Percentiles rank a stretch among this genome's conserved stretches.
These are phyloP conservation scores for Oryza punctata DNA, from an alignment of 176 grass and related monocot species.

Conservation along the genomic window DNA sequence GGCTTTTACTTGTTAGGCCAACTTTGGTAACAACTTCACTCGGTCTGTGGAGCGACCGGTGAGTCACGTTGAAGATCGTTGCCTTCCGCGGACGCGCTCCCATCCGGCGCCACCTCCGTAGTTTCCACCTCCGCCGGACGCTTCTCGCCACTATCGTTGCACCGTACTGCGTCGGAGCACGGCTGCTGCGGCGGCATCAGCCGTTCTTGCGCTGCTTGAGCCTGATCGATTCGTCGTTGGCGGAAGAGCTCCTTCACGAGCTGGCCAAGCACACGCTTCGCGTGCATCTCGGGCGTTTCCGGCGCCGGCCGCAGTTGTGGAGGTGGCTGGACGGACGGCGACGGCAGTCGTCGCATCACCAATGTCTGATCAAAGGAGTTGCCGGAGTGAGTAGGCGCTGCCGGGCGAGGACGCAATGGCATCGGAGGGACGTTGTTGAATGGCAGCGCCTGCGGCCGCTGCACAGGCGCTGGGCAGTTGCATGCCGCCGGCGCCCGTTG, in stretches of 20 bases:
- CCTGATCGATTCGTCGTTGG: neutral
- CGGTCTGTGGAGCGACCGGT: too few relatives aligned
- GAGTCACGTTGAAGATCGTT: neutral
- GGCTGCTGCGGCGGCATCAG: neutral
- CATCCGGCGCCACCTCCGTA: neutral
- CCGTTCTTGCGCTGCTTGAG: conserved; percentile 1
- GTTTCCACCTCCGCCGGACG: neutral
- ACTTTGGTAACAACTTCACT: too few relatives aligned
- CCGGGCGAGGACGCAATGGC: neutral
- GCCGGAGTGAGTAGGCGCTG: neutral
- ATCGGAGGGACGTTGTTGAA: neutral
- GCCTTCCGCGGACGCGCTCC: neutral
- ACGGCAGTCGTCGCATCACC: neutral
- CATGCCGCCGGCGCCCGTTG: neutral
- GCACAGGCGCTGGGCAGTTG: too few relatives aligned
- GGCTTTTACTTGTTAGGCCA: too few relatives aligned
- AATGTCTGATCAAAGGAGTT: neutral
- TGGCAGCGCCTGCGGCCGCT: too few relatives aligned
- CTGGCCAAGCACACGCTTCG: neutral
- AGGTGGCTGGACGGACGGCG: neutral
- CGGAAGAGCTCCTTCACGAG: neutral
- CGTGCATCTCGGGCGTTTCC: neutral
- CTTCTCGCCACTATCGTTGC: neutral
- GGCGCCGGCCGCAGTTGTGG: neutral
- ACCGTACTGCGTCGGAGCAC: neutral